Percentiles rank a stretch among this genome's conserved stretches.
Evolutionary conservation across 2,329 filamentous ascomycete species (phyloP).

Genomic region (Cryphonectria carpinicola): DNA sequence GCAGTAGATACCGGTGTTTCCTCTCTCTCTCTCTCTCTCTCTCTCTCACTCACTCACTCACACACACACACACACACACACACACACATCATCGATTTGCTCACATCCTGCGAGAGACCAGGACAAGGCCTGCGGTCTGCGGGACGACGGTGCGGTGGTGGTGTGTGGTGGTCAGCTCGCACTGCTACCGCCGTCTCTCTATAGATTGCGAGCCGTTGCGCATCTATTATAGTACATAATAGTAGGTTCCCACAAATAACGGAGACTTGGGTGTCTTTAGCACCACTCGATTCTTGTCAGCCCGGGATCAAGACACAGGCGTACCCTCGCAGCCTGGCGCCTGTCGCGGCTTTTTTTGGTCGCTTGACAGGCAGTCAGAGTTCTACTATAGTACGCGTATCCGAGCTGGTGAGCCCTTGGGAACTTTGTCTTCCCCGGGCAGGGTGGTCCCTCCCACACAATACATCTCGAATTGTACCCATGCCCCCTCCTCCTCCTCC

Average conservation of each 20-base stretch:
- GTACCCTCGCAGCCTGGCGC: background rate
- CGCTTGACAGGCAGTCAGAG: background rate
- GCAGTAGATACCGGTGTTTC: no score
- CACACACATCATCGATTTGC: background rate
- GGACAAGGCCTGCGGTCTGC: conserved; percentile 29
- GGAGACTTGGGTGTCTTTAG: background rate
- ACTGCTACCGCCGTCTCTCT: conserved; percentile 3
- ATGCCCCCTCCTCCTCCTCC: background rate
- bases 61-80: no score
- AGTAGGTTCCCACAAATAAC: background rate
- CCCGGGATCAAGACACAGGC: conserved; percentile 15
- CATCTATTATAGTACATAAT: conserved; percentile 3
- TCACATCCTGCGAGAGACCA: conserved; percentile 20
- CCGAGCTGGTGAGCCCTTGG: background rate
- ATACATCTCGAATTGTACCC: background rate
- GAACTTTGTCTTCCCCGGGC: background rate
- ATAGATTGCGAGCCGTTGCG: conserved; percentile 17
- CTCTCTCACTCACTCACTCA: no score
- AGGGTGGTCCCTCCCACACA: background rate
- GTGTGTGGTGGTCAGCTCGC: conserved; percentile 24
- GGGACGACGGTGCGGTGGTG: background rate
- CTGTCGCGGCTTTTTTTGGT: conserved; percentile 17
- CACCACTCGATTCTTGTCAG: conserved; percentile 17
- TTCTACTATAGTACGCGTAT: background rate
- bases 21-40: no score